Percentiles rank a stretch among this genome's conserved stretches.
phyloP scores from a whole-genome alignment of 2,329 filamentous ascomycete genomes.

The Cladophialophora exuberans region DNA sequence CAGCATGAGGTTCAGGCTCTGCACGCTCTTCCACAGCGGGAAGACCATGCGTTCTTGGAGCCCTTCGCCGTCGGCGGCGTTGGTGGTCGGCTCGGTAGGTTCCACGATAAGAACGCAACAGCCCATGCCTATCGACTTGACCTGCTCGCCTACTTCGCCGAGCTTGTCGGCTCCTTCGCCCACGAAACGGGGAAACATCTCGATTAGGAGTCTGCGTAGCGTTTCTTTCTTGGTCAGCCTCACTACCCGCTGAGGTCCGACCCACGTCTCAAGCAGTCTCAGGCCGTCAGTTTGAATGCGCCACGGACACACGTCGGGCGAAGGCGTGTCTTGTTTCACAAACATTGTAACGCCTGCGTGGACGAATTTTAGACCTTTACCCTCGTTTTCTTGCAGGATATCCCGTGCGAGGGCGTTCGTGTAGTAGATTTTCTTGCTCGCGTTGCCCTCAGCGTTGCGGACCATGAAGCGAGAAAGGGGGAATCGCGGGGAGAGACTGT shows the following conservation, averaged over 20 bases:
- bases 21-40: conserved; percentile 90
- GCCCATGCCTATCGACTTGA: conserved; percentile 80
- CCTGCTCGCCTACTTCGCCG: conserved; percentile 83
- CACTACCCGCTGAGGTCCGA: conserved; percentile 76
- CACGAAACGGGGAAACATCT: conserved; percentile 94
- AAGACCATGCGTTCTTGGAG: conserved; percentile 80
- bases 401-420: conserved; percentile 81
- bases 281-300: conserved; percentile 94
- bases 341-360: conserved; percentile 99
- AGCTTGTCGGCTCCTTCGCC: conserved; percentile 74
- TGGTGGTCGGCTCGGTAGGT: conserved; percentile 61
- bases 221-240: conserved; percentile 77
- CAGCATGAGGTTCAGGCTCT: conserved; percentile 94
- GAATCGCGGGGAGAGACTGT: conserved; percentile 80
- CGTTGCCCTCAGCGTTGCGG: conserved; percentile 84
- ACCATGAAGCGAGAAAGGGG: conserved; percentile 93
- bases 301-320: conserved; percentile 85
- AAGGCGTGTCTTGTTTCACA: conserved; percentile 93
- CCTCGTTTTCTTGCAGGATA: conserved; percentile 85
- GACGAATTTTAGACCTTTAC: conserved; percentile 89
- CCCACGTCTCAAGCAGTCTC: conserved; percentile 86
- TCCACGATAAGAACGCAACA: conserved; percentile 89
- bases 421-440: conserved; percentile 96
- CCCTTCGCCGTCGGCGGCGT: conserved; percentile 46
- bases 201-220: conserved; percentile 78